Conservation (phyloP, 768 basidiomycete species). For the Mycena rosella region DNA sequence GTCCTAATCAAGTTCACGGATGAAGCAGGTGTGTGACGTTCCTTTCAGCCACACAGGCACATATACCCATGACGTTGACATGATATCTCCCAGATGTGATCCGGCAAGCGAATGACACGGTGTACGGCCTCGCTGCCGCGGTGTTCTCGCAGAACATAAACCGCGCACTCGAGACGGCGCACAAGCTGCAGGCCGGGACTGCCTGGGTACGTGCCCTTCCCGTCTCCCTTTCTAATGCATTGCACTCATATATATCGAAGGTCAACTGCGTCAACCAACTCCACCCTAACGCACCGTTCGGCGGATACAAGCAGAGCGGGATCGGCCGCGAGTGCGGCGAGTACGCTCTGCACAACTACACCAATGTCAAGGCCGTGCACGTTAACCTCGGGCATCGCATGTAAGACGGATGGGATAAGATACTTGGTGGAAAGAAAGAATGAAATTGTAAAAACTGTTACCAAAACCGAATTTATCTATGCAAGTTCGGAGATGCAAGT, state of each 20-base stretch:
- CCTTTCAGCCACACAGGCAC: not conserved
- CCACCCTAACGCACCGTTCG: conserved; percentile 28
- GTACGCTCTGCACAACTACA: conserved; percentile 69
- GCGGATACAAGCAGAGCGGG: conserved; percentile 77
- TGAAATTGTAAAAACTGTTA: too few relatives aligned
- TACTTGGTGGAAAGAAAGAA: too few relatives aligned
- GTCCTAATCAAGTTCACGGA: conserved; percentile 78
- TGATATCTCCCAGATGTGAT: conserved; percentile 56
- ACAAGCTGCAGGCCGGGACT: conserved; percentile 76
- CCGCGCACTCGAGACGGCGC: conserved; percentile 73
- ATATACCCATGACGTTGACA: not conserved
- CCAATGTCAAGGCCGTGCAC: conserved; percentile 72
- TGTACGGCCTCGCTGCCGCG: conserved; percentile 84
- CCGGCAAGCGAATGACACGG: conserved; percentile 78
- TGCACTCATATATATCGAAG: not conserved
- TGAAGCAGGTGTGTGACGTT: conserved; percentile 52
- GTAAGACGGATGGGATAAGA: too few relatives aligned
- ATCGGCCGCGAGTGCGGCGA: conserved; percentile 79
- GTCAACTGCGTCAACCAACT: conserved; percentile 47
- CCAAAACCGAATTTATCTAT: too few relatives aligned
- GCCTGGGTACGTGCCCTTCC: conserved; percentile 57
- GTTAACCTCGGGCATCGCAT: conserved; percentile 58
- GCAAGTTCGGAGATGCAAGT: too few relatives aligned
- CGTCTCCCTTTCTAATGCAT: not conserved
- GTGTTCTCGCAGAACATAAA: conserved; percentile 80